Evolutionary conservation across 1,284 basidiomycete genomes (phyloP).

Genomic region (Trametes pubescens): DNA sequence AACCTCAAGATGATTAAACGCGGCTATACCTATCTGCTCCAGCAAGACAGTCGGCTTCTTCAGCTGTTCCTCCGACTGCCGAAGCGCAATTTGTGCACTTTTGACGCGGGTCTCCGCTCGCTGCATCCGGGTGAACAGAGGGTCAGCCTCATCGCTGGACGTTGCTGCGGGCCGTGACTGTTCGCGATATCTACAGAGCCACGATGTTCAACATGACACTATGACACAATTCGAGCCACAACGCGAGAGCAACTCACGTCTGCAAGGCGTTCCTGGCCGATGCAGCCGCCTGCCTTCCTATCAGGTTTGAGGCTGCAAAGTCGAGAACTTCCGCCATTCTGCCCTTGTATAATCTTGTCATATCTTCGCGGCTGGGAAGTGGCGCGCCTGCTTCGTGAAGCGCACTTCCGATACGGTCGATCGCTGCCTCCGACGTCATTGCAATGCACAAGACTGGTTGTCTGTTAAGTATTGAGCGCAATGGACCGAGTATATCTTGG

Average conservation of each 20-base stretch:
- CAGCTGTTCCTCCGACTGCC: conserved; percentile 5
- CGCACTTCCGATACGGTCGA: background rate
- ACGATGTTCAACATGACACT: background rate
- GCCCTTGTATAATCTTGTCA: conserved; percentile 33
- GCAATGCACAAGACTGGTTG: too few relatives aligned
- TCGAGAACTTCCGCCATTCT: conserved; percentile 28
- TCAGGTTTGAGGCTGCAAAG: conserved; percentile 27
- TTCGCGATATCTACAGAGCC: background rate
- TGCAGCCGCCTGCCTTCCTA: conserved; percentile 19
- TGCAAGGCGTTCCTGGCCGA: conserved; percentile 23
- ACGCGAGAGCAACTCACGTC: conserved; percentile 10
- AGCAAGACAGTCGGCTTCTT: conserved; percentile 7
- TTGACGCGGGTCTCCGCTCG: conserved; percentile 23
- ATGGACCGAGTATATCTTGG: too few relatives aligned
- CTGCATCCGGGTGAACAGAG: conserved; percentile 14
- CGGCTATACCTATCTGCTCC: background rate
- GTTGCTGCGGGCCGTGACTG: background rate
- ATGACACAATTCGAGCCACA: background rate
- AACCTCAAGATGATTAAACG: too few relatives aligned
- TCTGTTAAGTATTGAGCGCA: too few relatives aligned
- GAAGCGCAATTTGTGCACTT: conserved; percentile 14
- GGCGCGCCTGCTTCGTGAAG: conserved; percentile 4
- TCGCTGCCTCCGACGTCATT: too few relatives aligned
- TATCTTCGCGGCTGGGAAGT: conserved; percentile 9
- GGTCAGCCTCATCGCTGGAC: conserved; percentile 9